phyloP scores from a whole-genome alignment of 2,329 filamentous ascomycete species.

The Teratosphaeria pseudoeucalypti region DNA sequence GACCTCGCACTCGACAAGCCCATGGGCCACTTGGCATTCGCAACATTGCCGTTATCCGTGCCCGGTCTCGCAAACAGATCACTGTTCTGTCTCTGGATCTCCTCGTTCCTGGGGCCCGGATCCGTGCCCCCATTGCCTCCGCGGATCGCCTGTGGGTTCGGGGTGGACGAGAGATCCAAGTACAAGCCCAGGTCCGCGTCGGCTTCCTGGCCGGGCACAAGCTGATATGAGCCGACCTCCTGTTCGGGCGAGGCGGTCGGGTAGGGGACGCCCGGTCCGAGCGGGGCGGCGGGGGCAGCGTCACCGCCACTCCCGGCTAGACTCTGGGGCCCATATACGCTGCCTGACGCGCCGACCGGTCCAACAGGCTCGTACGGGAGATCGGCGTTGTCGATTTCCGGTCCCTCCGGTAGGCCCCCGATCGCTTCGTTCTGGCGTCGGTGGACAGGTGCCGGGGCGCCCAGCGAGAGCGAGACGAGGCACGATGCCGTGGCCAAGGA shows the following conservation, averaged over 20 bases:
- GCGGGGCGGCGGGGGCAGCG: too few species aligned
- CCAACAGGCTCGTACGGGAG: background rate
- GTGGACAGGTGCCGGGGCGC: background rate
- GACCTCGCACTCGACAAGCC: background rate
- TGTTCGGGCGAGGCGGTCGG: background rate
- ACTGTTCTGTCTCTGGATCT: constrained; percentile 30
- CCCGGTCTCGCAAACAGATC: constrained; percentile 30
- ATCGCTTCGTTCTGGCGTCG: background rate
- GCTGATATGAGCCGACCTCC: constrained; percentile 21
- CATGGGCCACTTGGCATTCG: constrained; percentile 31
- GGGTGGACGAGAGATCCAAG: constrained; percentile 27
- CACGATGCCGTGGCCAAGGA: background rate
- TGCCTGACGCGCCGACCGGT: background rate
- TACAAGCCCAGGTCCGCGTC: constrained; percentile 29
- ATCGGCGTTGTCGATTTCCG: background rate
- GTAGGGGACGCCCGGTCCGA: background rate
- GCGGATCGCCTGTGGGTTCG: constrained; percentile 32
- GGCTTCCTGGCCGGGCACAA: constrained; percentile 27
- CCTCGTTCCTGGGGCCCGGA: constrained; percentile 22
- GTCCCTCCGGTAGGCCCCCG: background rate
- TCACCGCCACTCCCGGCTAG: background rate
- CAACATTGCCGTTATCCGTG: constrained; percentile 29
- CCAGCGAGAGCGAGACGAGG: background rate
- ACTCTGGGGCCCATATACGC: background rate
- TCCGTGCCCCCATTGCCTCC: constrained; percentile 22